Evolutionary conservation across 1,284 basidiomycete species (phyloP).

Genomic region (Trichosporon coremiiforme): DNA sequence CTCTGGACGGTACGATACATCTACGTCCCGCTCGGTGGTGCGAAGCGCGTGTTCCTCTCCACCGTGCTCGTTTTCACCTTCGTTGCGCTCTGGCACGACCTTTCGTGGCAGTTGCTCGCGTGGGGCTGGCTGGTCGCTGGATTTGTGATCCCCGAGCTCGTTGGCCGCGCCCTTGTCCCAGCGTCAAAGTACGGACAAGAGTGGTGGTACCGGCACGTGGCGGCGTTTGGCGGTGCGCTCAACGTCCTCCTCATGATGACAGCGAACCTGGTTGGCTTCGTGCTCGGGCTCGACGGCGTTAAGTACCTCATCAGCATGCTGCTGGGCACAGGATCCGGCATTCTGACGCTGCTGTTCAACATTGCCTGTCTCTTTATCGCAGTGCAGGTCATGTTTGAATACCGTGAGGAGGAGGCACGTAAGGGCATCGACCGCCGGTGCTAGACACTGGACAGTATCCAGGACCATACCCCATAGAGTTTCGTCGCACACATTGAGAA

Average conservation of each 20-base stretch:
- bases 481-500: not conserved
- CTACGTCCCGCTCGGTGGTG: slow-evolving; percentile 88
- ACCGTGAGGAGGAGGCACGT: slow-evolving; percentile 61
- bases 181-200: slow-evolving; percentile 67
- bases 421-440: slow-evolving; percentile 52
- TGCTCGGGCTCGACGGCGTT: slow-evolving; percentile 83
- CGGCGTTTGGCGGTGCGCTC: slow-evolving; percentile 77
- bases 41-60: slow-evolving; percentile 65
- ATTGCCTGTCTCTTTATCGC: slow-evolving; percentile 74
- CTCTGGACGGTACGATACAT: slow-evolving; percentile 96
- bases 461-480: not conserved
- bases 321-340: slow-evolving; percentile 61
- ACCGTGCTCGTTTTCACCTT: slow-evolving; percentile 89
- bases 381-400: slow-evolving; percentile 94
- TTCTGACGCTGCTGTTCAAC: slow-evolving; percentile 68
- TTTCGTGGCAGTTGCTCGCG: slow-evolving; percentile 80
- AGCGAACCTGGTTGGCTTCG: slow-evolving; percentile 95
- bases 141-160: slow-evolving; percentile 85
- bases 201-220: slow-evolving; percentile 83
- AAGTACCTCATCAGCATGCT: slow-evolving; percentile 70
- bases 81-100: slow-evolving; percentile 98
- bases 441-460: not conserved
- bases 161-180: slow-evolving; percentile 66
- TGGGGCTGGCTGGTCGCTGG: slow-evolving; percentile 97
- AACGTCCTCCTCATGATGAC: slow-evolving; percentile 90